Conservation (phyloP, 495 filamentous ascomycete species). For the Talaromyces borbonicus region DNA sequence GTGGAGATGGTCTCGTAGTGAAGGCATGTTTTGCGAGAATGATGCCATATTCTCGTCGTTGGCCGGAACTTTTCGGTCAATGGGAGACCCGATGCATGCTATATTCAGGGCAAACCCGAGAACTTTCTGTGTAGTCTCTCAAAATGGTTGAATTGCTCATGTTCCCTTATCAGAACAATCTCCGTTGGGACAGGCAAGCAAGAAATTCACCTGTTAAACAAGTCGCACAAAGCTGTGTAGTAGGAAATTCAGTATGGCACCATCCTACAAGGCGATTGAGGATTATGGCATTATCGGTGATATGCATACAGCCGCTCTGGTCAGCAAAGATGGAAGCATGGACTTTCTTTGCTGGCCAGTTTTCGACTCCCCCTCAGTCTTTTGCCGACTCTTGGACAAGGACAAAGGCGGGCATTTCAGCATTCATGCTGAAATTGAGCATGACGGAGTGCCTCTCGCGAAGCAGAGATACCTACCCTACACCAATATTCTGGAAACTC, state of each 20-base stretch:
- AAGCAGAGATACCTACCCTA: slow-evolving; percentile 64
- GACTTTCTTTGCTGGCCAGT: slow-evolving; percentile 74
- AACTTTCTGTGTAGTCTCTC: no score
- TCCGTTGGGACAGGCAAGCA: neutral
- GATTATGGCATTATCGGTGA: slow-evolving; percentile 70
- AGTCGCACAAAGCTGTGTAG: neutral
- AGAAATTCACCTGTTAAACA: neutral
- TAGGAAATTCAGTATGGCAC: slow-evolving; percentile 11
- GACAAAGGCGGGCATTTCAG: slow-evolving; percentile 62
- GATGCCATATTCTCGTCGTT: slow-evolving; percentile 8
- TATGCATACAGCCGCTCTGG: slow-evolving; percentile 65
- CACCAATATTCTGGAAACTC: slow-evolving; percentile 59
- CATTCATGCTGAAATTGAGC: slow-evolving; percentile 39
- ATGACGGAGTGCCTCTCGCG: slow-evolving; percentile 40
- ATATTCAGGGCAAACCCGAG: neutral
- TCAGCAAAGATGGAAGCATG: slow-evolving; percentile 59
- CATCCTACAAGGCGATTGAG: slow-evolving; percentile 55
- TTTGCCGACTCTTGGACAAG: slow-evolving; percentile 59
- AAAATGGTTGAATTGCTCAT: no score
- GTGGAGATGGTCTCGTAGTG: neutral
- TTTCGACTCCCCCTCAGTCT: slow-evolving; percentile 57
- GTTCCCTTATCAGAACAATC: no score
- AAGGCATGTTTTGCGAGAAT: slow-evolving; percentile 4
- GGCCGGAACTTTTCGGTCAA: slow-evolving; percentile 2
- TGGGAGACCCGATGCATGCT: neutral